phyloP scores from a whole-genome alignment of 2,329 filamentous ascomycete species.

The Fusarium brevicatenulatum region DNA sequence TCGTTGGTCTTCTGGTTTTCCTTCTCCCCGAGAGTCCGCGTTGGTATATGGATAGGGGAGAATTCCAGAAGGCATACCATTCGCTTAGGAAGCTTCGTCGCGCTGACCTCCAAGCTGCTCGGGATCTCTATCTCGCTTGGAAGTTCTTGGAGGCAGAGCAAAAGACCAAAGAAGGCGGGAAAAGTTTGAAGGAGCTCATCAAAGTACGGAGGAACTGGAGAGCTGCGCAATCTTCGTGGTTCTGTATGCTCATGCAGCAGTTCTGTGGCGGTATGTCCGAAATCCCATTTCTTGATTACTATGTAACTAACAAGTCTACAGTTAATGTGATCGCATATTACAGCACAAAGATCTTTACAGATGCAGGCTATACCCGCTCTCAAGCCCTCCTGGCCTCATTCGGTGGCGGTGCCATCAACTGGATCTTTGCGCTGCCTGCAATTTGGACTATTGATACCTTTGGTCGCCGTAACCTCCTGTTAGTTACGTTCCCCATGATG shows the following conservation, averaged over 20 bases:
- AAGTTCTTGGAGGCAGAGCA: constrained; percentile 47
- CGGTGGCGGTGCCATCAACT: constrained; percentile 64
- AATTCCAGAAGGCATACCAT: constrained; percentile 55
- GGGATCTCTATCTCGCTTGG: constrained; percentile 62
- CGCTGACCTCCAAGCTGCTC: constrained; percentile 58
- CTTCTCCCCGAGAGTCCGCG: neutral
- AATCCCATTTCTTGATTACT: constrained; percentile 49
- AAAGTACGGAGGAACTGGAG: constrained; percentile 45
- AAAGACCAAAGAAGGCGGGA: constrained; percentile 39
- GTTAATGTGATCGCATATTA: constrained; percentile 58
- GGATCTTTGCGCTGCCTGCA: constrained; percentile 63
- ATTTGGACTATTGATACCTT: constrained; percentile 63
- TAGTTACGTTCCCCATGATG: neutral
- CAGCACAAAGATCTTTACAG: constrained; percentile 58
- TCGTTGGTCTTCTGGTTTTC: neutral
- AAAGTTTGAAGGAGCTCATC: constrained; percentile 44
- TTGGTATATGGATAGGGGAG: constrained; percentile 10
- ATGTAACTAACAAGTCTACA: constrained; percentile 46
- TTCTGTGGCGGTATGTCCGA: constrained; percentile 45
- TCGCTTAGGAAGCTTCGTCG: constrained; percentile 59
- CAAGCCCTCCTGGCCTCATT: constrained; percentile 60
- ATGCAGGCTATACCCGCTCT: constrained; percentile 54
- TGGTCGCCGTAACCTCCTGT: neutral
- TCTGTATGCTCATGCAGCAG: constrained; percentile 51
- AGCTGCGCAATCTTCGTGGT: constrained; percentile 48